Evolutionary conservation across 495 filamentous ascomycete species (phyloP), one percentile per base, ranked within the genome.

Genomic region (Aspergillus bertholletiae): DNA sequence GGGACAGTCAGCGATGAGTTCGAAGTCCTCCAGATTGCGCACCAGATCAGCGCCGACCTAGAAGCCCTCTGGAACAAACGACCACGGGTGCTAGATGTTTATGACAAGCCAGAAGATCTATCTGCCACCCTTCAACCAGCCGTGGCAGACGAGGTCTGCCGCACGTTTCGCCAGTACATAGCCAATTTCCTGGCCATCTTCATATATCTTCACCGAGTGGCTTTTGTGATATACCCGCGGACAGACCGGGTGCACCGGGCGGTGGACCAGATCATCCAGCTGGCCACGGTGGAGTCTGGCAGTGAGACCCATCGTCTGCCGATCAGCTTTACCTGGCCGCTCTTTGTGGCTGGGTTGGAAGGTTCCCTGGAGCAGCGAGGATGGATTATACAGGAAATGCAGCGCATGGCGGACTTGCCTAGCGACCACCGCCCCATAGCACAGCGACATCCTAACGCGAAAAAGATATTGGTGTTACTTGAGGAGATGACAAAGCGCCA

Each of bases 121-220:
- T 49, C 50, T 6, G 64, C 65, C 8, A 66, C 58, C 1, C 63
- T 74, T 12, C 59, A 57, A 8, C 59, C 57, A 0, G 53, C 58
- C 5, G 53, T 72, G 11, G 72, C 72, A 0, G 34, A 46, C 5
- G 61, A 66, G 48, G 55, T 70, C 44, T 72, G 69, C 35, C 65
- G 69, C 27, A 67, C 63, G 5, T 74, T 74, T 54, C 59, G 70
- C 11, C 64, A 70, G 39, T 73, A 74, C 34, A 54, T 74, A 5
- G 68, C 70, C 50, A 74, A 70, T 27, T 76, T 76, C 52, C 61
- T 75, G 7, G 66, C 72, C 6, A 70, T 67, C n/a, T 75, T 74
- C 32, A 68, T 73, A 6, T 71, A 76, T 51, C 60, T 76, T 17
- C 70, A 73, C 54, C 70, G 72, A 4, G 72, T 74, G 11, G 72